Evolutionary conservation across 2,329 filamentous ascomycete species (phyloP), one percentile per base, ranked within the genome.

Genomic region (Microthyrium microscopicum): DNA sequence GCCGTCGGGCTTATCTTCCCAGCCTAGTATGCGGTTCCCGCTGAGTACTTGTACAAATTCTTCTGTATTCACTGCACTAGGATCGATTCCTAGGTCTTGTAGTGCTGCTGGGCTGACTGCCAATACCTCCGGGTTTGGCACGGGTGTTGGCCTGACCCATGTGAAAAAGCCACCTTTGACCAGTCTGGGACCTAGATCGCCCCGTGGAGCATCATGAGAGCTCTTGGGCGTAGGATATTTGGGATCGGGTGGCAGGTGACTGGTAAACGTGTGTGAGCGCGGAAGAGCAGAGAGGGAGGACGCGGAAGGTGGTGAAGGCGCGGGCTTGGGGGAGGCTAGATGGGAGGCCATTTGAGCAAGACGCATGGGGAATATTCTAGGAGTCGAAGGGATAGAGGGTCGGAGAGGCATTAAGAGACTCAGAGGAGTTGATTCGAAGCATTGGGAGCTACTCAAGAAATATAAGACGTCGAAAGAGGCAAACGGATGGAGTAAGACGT

Each of bases 161-260:
- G 85, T 92, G 57, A 81, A 98, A 32, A 87, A 58, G 4, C 89
- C 87, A 38, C 75, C 71, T 50, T 77, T 82, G 26, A 98, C 89
- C 52, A 83, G 66, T 31, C 85, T 77, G 12, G 89, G 87, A 1
- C 70, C 67, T 31, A 95, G 75, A 22, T 39, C 20, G 5, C 27
- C 35, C 12, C 87, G 73, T 1, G 83, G 77, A 1, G 82, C 83
- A 44, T 71, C 68, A 54, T 95, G 82, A 1, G 87, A 94, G 38
- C 68, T 67, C 39, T 73, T 68, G 0, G 89, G 84, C 0, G 83
- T 91, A 12, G 83, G 76, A 50, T 80, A 93, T 19, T 69, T 57
- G 8, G 75, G 55, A 49, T 98, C 89, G 6, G 83, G 56, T 3
- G 85, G 82, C 4, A 94, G 61, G 33, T 67, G 70, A 3, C 60